A percentile compares a stretch with the other conserved stretches of the same genome.
Conservation (phyloP, 805 yeast genomes). For the Tetrapisispora arboricola region DNA sequence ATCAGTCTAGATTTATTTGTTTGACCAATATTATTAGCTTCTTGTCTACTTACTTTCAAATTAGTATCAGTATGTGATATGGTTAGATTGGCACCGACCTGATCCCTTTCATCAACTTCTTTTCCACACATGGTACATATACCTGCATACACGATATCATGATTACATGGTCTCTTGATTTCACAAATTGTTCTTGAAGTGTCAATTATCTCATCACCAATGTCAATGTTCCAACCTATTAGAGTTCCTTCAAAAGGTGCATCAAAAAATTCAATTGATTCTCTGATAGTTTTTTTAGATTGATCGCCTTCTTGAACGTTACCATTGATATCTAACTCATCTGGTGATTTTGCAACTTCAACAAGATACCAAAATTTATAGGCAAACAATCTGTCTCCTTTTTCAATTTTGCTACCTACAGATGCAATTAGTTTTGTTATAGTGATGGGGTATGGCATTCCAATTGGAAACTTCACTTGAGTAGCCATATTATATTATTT, state of each 20-base stretch:
- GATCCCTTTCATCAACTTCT: conserved; percentile 67
- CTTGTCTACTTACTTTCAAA: conserved; percentile 70
- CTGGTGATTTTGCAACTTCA: conserved; percentile 25
- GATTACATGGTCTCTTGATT: conserved; percentile 77
- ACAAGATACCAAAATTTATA: conserved; percentile 40
- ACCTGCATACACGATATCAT: conserved; percentile 89
- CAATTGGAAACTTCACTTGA: conserved; percentile 17
- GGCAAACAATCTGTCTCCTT: conserved; percentile 30
- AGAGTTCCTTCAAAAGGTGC: conserved; percentile 72
- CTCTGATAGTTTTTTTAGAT: conserved; percentile 37
- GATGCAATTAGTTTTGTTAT: conserved; percentile 27
- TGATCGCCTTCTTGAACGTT: conserved; percentile 5
- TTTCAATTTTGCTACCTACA: conserved; percentile 28
- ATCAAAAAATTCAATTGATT: conserved; percentile 68
- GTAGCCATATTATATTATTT: conserved; percentile 13
- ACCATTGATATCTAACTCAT: conserved; percentile 13
- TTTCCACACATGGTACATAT: conserved; percentile 89
- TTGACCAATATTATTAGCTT: conserved; percentile 77
- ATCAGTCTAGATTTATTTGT: conserved; percentile 51
- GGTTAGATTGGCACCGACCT: conserved; percentile 43
- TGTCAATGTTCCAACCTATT: conserved; percentile 37
- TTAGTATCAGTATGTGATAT: conserved; percentile 87
- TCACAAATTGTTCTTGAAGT: conserved; percentile 41
- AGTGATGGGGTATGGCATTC: conserved; percentile 33
- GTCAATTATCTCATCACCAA: conserved; percentile 48